Base-by-base conservation (phyloP, 1,139 yeast species). In the Yamadazyma siamensis region DNA sequence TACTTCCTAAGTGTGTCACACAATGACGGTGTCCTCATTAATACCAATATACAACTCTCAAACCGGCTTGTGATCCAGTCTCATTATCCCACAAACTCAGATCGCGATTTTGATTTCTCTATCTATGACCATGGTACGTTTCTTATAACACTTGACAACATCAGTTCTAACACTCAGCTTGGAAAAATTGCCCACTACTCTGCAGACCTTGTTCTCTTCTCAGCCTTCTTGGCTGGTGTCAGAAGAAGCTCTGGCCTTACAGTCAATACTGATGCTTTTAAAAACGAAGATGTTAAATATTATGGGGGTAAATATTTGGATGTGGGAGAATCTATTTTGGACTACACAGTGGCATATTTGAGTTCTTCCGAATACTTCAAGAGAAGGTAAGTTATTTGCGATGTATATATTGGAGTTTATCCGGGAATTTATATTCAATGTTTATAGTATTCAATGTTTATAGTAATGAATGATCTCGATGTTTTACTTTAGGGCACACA, bases 181-280 rank as follows among this genome's bases (percentile, higher is more conserved):
- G 77, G 80, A n/a, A 82, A 71, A 66, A 52, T 71, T 4, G 53
- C 80, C 34, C 97, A 91, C 56, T 48, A 72, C 32, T 71, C 88
- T 3, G 60, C 81, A 25, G 97, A 91, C 53, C 68, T 88, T 27
- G 77, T 81, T 2, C 67, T 91, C 26, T 68, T 87, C 4, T 83
- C 96, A 1, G 82, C 95, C 0, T 75, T 88, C 32, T 65, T 91
- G 33, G 95, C 97, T 1, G 97, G 96, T 2, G 78, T 91, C 30
- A 86, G 82, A 59, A 76, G 95, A 54, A 80, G 80, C 46, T 82
- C 96, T 3, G 97, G 97, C 0, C 65, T 89, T 26, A 74, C 87
- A 6, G 65, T 65, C 9, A 52, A 66, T 36, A 44, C 63, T 19
- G 68, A 63, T 17, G 25, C 44, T 7, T 41, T 65, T 26, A 53